Percentiles rank a stretch among this genome's conserved stretches.
Evolutionary conservation across 208 protist genomes (phyloP).

Genomic region (Trypanosoma vivax): DNA sequence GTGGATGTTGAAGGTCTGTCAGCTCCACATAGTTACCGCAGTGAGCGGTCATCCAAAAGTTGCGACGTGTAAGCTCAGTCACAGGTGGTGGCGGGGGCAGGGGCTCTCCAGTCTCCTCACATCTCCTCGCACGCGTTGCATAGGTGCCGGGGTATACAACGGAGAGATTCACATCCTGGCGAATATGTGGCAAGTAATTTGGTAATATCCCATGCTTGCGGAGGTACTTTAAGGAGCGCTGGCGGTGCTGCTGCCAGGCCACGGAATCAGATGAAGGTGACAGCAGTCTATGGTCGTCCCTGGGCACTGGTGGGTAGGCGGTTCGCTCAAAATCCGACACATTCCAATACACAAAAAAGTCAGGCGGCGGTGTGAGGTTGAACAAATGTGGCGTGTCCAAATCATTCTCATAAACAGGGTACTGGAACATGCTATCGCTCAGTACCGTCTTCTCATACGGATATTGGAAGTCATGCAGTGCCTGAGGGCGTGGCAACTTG

Average conservation of each 20-base stretch:
- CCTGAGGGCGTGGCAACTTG: constrained; percentile 79
- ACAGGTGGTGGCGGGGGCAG: constrained; percentile 46
- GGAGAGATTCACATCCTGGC: constrained; percentile 74
- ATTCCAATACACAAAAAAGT: constrained; percentile 90
- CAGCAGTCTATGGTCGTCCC: constrained; percentile 67
- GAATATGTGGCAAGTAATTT: constrained; percentile 57
- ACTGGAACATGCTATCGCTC: constrained; percentile 87
- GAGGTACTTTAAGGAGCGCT: constrained; percentile 49
- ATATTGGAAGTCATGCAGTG: constrained; percentile 87
- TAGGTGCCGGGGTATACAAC: constrained; percentile 78
- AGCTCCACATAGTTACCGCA: constrained; percentile 90
- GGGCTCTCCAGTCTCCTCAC: constrained; percentile 49
- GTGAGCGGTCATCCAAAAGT: constrained; percentile 90
- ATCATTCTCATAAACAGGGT: constrained; percentile 85
- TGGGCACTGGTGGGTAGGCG: constrained; percentile 56
- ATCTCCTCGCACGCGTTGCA: constrained; percentile 36
- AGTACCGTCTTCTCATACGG: constrained; percentile 87
- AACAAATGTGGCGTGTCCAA: constrained; percentile 86
- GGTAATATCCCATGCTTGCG: constrained; percentile 81
- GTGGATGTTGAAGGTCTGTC: constrained; percentile 74
- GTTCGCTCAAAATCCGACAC: constrained; percentile 76
- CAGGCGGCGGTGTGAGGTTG: constrained; percentile 72
- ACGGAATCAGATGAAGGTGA: constrained; percentile 29
- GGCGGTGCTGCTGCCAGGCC: constrained; percentile 53
- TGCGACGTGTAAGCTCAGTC: constrained; percentile 44